Evolutionary conservation across 129 eudicot genomes (phyloP).

Genomic region (Helianthus annuus): HanXRQr2.0-SUNRISE NC_035439.2:140221185-140221684

Average conservation of each 20-base stretch:
- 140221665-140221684: neutral
- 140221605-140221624: neutral
- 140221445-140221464: neutral
- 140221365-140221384: too few species aligned
- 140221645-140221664: slow-evolving; percentile 9
- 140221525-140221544: neutral
- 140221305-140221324: too few species aligned
- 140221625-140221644: neutral
- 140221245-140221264: too few species aligned
- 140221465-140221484: too few species aligned
- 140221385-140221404: neutral
- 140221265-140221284: too few species aligned
- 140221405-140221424: neutral
- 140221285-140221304: too few species aligned
- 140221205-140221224: too few species aligned
- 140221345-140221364: too few species aligned
- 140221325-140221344: too few species aligned
- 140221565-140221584: slow-evolving; percentile 22
- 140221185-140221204: too few species aligned
- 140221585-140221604: neutral
- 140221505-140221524: neutral
- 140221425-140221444: neutral
- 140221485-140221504: neutral
- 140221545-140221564: neutral
- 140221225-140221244: too few species aligned